Evolutionary conservation across 2,329 filamentous ascomycete genomes (phyloP).

Genomic region (Lecanicillium sp.): DNA sequence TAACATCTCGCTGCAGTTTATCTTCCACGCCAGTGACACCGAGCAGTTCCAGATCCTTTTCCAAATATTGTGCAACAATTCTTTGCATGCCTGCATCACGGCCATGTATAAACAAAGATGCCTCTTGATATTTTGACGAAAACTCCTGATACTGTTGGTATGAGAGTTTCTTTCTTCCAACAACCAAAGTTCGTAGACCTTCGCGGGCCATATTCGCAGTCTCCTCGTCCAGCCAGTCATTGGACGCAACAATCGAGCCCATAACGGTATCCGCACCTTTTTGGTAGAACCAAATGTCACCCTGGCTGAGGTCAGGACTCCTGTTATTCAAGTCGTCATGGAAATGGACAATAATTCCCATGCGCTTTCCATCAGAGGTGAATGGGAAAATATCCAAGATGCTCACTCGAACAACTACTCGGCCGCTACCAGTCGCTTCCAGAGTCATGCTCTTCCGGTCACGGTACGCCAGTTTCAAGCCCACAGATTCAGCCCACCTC

Average conservation of each 20-base stretch:
- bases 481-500: conserved; percentile 87
- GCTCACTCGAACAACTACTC: conserved; percentile 70
- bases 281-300: conserved; percentile 97
- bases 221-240: conserved; percentile 98
- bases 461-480: conserved; percentile 72
- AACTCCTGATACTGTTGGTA: conserved; percentile 75
- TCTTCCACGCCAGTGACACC: conserved; percentile 98
- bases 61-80: conserved; percentile 72
- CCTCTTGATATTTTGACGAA: conserved; percentile 63
- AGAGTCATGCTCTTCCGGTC: conserved; percentile 82
- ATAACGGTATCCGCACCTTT: conserved; percentile 98
- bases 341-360: conserved; percentile 95
- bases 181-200: conserved; percentile 85
- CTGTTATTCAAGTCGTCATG: conserved; percentile 44
- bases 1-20: conserved; percentile 91
- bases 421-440: conserved; percentile 65
- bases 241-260: conserved; percentile 87
- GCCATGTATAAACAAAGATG: conserved; percentile 69
- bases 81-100: conserved; percentile 76
- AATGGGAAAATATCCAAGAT: conserved; percentile 96
- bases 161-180: conserved; percentile 84
- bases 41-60: conserved; percentile 81
- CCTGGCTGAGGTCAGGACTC: conserved; percentile 42
- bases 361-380: conserved; percentile 93
- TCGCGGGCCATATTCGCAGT: conserved; percentile 99